These are phyloP conservation scores for Symbiodinium natans DNA, from an alignment of 73 alveolate genomes.

Conservation along the genomic window DNA sequence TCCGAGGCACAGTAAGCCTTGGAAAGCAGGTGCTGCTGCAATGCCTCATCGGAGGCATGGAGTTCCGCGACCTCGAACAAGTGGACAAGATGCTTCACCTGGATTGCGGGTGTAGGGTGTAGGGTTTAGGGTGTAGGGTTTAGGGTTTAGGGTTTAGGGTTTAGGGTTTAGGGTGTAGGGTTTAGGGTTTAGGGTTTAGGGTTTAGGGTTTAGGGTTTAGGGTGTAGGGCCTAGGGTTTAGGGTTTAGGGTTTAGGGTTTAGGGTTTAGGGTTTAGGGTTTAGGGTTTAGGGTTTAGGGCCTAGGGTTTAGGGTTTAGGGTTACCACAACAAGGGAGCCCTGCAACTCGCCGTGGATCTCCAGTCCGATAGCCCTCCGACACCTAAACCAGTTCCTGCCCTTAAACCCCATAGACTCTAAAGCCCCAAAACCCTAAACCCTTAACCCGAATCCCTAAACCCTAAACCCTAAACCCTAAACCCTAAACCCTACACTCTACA, in stretches of 20 bases:
- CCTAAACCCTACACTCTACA: too few species aligned
- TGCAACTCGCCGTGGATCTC: background rate
- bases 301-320: too few species aligned
- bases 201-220: background rate
- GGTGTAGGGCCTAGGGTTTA: too few species aligned
- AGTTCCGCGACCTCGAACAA: constrained; percentile 38
- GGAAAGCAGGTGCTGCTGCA: background rate
- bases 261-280: background rate
- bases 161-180: background rate
- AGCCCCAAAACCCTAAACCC: too few species aligned
- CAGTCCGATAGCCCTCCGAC: background rate
- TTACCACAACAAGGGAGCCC: too few species aligned
- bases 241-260: background rate
- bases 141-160: background rate
- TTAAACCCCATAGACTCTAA: too few species aligned
- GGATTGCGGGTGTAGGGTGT: too few species aligned
- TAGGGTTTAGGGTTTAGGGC: too few species aligned
- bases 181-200: too few species aligned
- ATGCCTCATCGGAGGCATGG: background rate
- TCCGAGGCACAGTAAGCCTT: background rate
- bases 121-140: too few species aligned
- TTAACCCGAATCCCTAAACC: too few species aligned
- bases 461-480: too few species aligned
- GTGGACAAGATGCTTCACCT: constrained; percentile 47
- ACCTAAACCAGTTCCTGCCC: background rate